Base-by-base conservation (phyloP, 805 yeast species). In the Saccharomyces kudriavzevii region DNA sequence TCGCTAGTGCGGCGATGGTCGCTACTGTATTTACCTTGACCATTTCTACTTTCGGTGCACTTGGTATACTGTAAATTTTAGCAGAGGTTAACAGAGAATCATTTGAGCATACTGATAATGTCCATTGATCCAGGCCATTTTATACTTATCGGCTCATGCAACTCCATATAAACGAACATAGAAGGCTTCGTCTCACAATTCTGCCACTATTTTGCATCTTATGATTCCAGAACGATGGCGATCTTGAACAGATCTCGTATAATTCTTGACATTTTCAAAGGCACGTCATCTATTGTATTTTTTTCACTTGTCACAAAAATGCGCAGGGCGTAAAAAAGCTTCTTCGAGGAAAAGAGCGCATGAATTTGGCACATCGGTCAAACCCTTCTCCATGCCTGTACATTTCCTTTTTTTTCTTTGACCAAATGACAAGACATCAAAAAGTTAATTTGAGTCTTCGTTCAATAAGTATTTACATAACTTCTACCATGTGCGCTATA, bases 11-110 rank as follows among this genome's bases (percentile, higher is more conserved):
- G 26, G 45, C 40, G 40, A 40, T 10, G 1, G 10, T 17, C 6
- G 43, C 63, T 14, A 76, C 67, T 6, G 40, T 74, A 73, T 49
- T 73, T 74, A 10, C 56, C 51, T 26, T 60, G 54, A 25, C 43
- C 43, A 35, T 35, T 35, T 58, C 55, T n/a, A 59, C 6, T 53
- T 17, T 51, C 58, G 61, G 40, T 47, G 54, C 57, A 47, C 48
- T 47, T 49, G 57, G 17, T 4, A n/a, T 35, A 17, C 9, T 17
- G 43, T 5, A 17, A 24, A 17, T 35, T 30, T 35, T 3, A 17
- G 22, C 22, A 17, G 43, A 5, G 17, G 10, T 17, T 35, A 4
- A 17, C 5, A 35, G 8, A 8, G n/a, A 9, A 8, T 35, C 24
- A 4, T 35, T 17, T 17, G 43, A 17, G 43, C 24, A 17, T 35